A percentile compares a stretch with the other conserved stretches of the same genome.
Conservation (phyloP, 441 rosid species). For the Euphorbia celastroides region DNA sequence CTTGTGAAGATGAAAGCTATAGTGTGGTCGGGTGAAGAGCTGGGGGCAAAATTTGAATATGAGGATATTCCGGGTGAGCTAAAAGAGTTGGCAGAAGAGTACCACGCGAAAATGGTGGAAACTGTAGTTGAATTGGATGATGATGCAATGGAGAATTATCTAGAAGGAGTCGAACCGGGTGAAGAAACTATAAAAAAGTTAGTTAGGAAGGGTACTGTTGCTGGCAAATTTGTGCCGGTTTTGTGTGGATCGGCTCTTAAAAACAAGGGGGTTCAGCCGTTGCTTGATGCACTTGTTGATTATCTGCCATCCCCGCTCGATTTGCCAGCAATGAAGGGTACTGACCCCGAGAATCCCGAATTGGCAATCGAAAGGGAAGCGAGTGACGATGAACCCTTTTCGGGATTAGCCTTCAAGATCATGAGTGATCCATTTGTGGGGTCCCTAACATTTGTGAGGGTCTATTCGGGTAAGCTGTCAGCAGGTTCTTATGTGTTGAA, state of each 20-base stretch:
- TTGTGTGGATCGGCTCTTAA: conserved; percentile 92
- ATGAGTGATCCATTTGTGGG: conserved; percentile 95
- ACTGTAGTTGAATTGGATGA: conserved; percentile 76
- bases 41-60: conserved; percentile 84
- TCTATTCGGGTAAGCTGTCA: conserved; percentile 70
- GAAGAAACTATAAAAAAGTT: conserved; percentile 65
- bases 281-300: conserved; percentile 88
- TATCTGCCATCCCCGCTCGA: conserved; percentile 93
- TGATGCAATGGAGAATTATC: conserved; percentile 81
- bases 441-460: conserved; percentile 86
- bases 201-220: conserved; percentile 73
- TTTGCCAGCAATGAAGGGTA: conserved; percentile 77
- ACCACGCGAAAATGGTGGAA: conserved; percentile 64
- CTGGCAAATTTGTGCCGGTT: conserved; percentile 70
- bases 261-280: conserved; percentile 92
- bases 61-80: conserved; percentile 79
- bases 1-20: conserved; percentile 85
- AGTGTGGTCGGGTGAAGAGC: conserved; percentile 91
- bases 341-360: conserved; percentile 90
- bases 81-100: conserved; percentile 67
- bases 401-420: conserved; percentile 94
- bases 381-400: conserved; percentile 77
- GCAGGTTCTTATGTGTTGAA: conserved; percentile 89
- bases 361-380: conserved; percentile 44
- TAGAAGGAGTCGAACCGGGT: conserved; percentile 89